Evolutionary conservation across 2,329 filamentous ascomycete species (phyloP).

Genomic region (Scolecobasidium constrictum): DNA sequence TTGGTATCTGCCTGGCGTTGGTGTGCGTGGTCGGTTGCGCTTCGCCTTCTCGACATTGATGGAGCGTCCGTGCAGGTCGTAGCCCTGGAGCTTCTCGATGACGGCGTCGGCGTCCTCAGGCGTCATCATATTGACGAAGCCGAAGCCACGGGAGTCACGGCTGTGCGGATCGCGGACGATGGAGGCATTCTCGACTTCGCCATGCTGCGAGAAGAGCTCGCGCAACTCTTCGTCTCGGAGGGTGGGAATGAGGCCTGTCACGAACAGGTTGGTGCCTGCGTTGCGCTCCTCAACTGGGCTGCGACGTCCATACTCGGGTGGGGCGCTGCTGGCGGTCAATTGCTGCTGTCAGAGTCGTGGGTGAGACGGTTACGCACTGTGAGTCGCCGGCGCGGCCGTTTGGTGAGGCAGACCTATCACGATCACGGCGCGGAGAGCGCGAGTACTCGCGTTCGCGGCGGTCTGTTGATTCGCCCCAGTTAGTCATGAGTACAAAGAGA

Average conservation of each 20-base stretch:
- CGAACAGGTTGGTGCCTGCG: constrained; percentile 95
- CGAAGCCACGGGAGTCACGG: constrained; percentile 96
- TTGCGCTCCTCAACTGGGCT: constrained; percentile 62
- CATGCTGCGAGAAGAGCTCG: constrained; percentile 96
- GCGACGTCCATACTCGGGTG: constrained; percentile 36
- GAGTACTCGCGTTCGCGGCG: constrained; percentile 49
- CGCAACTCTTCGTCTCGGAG: constrained; percentile 83
- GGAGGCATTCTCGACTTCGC: constrained; percentile 97
- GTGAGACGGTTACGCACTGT: constrained; percentile 27
- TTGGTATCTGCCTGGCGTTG: constrained; percentile 98
- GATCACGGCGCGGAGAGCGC: constrained; percentile 50
- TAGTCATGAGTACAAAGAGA: no score
- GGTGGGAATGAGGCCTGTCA: constrained; percentile 93
- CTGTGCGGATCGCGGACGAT: constrained; percentile 99
- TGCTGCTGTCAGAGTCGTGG: constrained; percentile 14
- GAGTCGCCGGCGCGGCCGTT: constrained; percentile 42
- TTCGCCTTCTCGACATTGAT: constrained; percentile 98
- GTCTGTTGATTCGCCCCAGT: no score
- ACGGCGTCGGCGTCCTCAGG: constrained; percentile 92
- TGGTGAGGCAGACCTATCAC: constrained; percentile 56
- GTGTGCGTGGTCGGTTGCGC: constrained; percentile 85
- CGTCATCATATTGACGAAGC: constrained; percentile 98
- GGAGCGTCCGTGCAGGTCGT: constrained; percentile 88
- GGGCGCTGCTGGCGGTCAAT: constrained; percentile 27
- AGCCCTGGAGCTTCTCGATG: constrained; percentile 90